These are phyloP conservation scores for Talaromyces proteolyticus DNA, from an alignment of 495 filamentous ascomycete species.

Conservation along the genomic window DNA sequence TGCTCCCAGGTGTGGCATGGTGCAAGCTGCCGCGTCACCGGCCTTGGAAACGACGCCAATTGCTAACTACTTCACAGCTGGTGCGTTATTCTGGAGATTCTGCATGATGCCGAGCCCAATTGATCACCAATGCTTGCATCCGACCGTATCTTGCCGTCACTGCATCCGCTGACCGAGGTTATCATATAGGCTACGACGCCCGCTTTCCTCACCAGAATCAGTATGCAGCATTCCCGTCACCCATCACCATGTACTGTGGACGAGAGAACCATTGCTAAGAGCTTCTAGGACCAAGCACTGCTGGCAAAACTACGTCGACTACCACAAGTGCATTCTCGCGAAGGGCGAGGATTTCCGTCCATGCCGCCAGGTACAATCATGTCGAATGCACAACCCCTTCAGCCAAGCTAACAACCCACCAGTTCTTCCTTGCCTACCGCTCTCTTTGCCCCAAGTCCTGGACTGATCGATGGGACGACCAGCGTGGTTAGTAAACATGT, in stretches of 20 bases:
- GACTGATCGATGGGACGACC: conserved; percentile 94
- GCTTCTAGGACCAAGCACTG: conserved; percentile 68
- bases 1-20: conserved; percentile 38
- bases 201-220: conserved; percentile 99
- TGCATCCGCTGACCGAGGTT: not conserved
- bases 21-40: not conserved
- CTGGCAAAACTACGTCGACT: conserved; percentile 99
- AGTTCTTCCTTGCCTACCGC: conserved; percentile 95
- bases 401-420: not conserved
- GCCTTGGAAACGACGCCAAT: conserved; percentile 27
- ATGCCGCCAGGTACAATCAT: conserved; percentile 76
- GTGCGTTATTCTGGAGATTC: conserved; percentile 23
- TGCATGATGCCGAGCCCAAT: not conserved
- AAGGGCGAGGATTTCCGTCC: conserved; percentile 99
- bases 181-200: conserved; percentile 80
- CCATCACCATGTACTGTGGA: not conserved
- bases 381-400: too few species aligned
- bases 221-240: conserved; percentile 30
- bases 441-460: conserved; percentile 95
- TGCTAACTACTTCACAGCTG: conserved; percentile 41
- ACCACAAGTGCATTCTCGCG: conserved; percentile 97
- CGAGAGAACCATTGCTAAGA: conserved; percentile 7
- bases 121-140: not conserved
- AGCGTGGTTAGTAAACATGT: conserved; percentile 69
- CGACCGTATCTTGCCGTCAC: not conserved